Evolutionary conservation across 2,329 filamentous ascomycete genomes (phyloP).

Genomic region (Ophiosphaerella korrae): DNA sequence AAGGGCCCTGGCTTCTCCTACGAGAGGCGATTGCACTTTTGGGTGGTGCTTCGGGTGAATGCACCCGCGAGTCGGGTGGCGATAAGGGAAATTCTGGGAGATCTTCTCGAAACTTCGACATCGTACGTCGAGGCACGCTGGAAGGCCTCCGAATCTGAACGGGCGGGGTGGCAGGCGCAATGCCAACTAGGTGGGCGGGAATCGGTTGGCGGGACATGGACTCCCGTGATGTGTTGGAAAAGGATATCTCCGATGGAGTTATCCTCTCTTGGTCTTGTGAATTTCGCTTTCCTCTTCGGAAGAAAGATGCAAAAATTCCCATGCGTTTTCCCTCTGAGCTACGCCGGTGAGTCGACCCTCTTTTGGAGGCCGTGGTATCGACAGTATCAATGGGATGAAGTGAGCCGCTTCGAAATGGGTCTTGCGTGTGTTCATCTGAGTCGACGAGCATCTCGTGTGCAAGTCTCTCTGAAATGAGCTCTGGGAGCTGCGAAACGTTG

Average conservation of each 20-base stretch:
- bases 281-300: slow-evolving; percentile 66
- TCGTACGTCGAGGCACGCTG: slow-evolving; percentile 74
- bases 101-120: slow-evolving; percentile 91
- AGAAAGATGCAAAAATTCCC: slow-evolving; percentile 60
- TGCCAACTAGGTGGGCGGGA: slow-evolving; percentile 54
- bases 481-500: slow-evolving; percentile 60
- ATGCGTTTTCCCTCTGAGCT: slow-evolving; percentile 45
- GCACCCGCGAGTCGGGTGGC: slow-evolving; percentile 80
- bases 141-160: slow-evolving; percentile 54
- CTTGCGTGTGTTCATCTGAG: slow-evolving; percentile 46
- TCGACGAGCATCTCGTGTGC: slow-evolving; percentile 45
- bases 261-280: slow-evolving; percentile 56
- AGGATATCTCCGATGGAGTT: slow-evolving; percentile 69
- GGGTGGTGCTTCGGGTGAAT: slow-evolving; percentile 72
- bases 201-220: slow-evolving; percentile 70
- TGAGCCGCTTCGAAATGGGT: slow-evolving; percentile 39
- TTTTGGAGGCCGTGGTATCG: slow-evolving; percentile 39
- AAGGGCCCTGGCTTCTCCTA: slow-evolving; percentile 46
- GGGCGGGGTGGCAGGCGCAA: slow-evolving; percentile 43
- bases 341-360: slow-evolving; percentile 29
- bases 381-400: slow-evolving; percentile 39
- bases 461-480: slow-evolving; percentile 51
- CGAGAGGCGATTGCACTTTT: slow-evolving; percentile 49
- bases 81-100: slow-evolving; percentile 84
- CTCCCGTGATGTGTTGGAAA: slow-evolving; percentile 88